Percentiles rank a stretch among this genome's conserved stretches.
Evolutionary conservation across 768 basidiomycete genomes (phyloP).

Genomic region (Tylopilus cervinicoccineus): DNA sequence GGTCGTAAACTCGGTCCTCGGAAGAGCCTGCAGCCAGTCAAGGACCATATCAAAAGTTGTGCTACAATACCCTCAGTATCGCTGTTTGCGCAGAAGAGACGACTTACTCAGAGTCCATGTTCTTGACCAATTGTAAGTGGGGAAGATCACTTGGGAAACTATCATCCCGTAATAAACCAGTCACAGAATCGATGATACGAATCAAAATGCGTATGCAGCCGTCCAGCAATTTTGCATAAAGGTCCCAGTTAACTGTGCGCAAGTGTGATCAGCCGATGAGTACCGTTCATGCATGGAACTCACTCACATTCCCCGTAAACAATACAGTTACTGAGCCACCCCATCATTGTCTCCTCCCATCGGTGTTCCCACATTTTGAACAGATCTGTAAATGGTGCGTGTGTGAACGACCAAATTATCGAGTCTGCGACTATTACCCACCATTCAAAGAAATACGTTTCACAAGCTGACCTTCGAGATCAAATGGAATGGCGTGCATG

Average conservation of each 20-base stretch:
- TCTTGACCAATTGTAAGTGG: constrained; percentile 29
- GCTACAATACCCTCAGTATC: constrained; percentile 13
- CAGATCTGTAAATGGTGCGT: constrained; percentile 15
- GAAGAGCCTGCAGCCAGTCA: constrained; percentile 24
- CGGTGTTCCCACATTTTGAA: constrained; percentile 22
- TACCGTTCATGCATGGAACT: neutral
- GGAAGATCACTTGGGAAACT: constrained; percentile 30
- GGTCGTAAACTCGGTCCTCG: constrained; percentile 10
- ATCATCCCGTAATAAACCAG: constrained; percentile 27
- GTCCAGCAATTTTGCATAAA: constrained; percentile 46
- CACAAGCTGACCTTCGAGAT: constrained; percentile 56
- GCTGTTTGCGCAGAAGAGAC: neutral
- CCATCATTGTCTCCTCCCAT: constrained; percentile 21
- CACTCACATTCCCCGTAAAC: constrained; percentile 46
- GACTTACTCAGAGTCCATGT: constrained; percentile 41
- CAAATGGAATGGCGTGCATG: constrained; percentile 43
- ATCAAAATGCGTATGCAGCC: constrained; percentile 40
- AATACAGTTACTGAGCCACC: constrained; percentile 23
- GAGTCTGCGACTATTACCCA: constrained; percentile 28
- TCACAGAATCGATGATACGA: constrained; percentile 28
- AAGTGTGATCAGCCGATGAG: constrained; percentile 1
- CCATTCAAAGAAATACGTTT: constrained; percentile 44
- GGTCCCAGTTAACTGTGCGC: constrained; percentile 51
- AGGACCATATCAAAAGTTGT: constrained; percentile 24
- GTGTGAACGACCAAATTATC: neutral